Percentiles rank a stretch among this genome's conserved stretches.
Conservation (phyloP, 805 yeast species). For the Saccharomycopsis malanga region DNA sequence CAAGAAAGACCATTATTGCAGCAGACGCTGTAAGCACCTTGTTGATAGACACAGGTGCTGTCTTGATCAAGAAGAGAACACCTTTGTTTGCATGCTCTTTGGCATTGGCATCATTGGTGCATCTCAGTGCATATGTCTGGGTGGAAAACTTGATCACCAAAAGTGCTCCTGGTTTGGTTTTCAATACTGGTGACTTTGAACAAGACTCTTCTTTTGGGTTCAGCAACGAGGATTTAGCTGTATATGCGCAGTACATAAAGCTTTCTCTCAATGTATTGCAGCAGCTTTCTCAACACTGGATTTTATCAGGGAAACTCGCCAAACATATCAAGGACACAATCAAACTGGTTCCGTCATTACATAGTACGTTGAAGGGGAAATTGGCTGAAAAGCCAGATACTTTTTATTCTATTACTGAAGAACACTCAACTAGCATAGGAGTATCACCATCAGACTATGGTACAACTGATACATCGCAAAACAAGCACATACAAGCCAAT, state of each 20-base stretch:
- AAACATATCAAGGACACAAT: conserved; percentile 42
- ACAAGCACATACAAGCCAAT: too few relatives aligned
- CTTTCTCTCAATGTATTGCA: conserved; percentile 42
- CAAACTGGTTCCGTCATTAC: conserved; percentile 38
- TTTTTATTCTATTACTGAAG: neutral
- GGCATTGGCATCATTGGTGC: conserved; percentile 47
- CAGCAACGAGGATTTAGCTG: conserved; percentile 33
- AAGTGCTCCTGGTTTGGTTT: conserved; percentile 21
- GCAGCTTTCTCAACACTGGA: conserved; percentile 47
- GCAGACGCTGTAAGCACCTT: conserved; percentile 43
- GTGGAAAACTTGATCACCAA: conserved; percentile 33
- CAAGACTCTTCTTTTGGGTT: conserved; percentile 22
- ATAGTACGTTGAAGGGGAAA: conserved; percentile 29
- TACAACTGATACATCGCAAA: neutral
- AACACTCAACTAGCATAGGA: neutral
- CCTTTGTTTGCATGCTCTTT: conserved; percentile 48
- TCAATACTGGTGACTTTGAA: conserved; percentile 29
- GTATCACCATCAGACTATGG: neutral
- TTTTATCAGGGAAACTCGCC: conserved; percentile 40
- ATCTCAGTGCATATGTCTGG: conserved; percentile 48
- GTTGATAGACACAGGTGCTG: conserved; percentile 41
- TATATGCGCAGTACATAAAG: conserved; percentile 42
- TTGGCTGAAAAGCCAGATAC: neutral
- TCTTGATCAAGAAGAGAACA: conserved; percentile 37
- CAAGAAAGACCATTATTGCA: conserved; percentile 47